Evolutionary conservation across 768 basidiomycete species (phyloP), one percentile per base, ranked within the genome.

Genomic region (Boletus insuetus): DNA sequence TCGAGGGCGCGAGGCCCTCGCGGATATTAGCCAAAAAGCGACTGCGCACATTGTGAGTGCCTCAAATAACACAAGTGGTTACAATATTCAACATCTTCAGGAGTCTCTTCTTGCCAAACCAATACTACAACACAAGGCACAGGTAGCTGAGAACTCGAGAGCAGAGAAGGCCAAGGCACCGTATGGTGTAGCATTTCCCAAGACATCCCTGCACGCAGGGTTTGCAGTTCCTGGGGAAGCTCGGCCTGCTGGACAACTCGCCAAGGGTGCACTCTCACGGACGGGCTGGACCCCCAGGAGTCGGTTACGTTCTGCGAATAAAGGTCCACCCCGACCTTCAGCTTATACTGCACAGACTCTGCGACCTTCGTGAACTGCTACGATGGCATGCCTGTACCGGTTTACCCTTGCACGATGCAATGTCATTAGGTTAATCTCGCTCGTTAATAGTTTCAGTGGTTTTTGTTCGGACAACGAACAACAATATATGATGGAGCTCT

Each of bases 71-170:
- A 22, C 13, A 39, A 16, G 26, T 37, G 0, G 12, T 46, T 56
- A 26, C 51, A 52, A 45, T 20, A 34, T 43, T 64, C 51, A 60
- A 58, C 40, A 3, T 45, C 17, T 46, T 4, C 58, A 91, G 89
- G 86, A 89, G 58, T 79, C 81, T 35, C 69, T 91, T 32, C 65
- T 91, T 44, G 89, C 89, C 2, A 79, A 79, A 46, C 87, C 89
- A 0, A 63, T 87, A 76, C 75, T 65, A 63, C 76, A 55, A 60
- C 79, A 46, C 73, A 79, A 53, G 76, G 60, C 37, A 77, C 71
- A 79, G 75, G 51, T 64, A 31, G 67, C 68, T 52, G 67, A 67
- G 60, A 63, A 60, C 50, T 61, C 71, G 65, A 62, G 72, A 68
- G 61, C 75, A 69, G 58, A 57, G 41, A 55, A 59, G 44, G 58